Evolutionary conservation across 352 stramenopile genomes (phyloP).

Genomic region (Pythium utonaiense): DNA sequence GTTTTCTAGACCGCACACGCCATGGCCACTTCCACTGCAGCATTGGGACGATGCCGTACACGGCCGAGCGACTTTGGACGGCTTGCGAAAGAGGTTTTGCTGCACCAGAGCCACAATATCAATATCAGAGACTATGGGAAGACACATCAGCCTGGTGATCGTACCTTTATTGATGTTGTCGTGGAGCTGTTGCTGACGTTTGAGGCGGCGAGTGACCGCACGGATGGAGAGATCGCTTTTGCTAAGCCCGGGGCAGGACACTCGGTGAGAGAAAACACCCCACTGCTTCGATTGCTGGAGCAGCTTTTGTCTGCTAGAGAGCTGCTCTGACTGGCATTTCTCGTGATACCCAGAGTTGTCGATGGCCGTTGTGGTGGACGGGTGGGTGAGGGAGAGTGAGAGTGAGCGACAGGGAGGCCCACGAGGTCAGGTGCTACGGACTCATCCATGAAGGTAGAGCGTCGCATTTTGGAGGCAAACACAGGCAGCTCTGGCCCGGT

Average conservation of each 20-base stretch:
- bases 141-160: not conserved
- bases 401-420: not conserved
- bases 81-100: conserved; percentile 22
- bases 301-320: not conserved
- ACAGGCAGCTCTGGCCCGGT: conserved; percentile 26
- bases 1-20: not conserved
- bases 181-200: conserved; percentile 4
- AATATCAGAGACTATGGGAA: not conserved
- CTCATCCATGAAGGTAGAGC: conserved; percentile 30
- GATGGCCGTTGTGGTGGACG: conserved; percentile 4
- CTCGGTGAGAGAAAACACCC: conserved; percentile 18
- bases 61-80: conserved; percentile 15
- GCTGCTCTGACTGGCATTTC: not conserved
- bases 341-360: not conserved
- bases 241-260: not conserved
- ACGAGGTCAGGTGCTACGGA: not conserved
- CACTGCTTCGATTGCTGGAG: conserved; percentile 4
- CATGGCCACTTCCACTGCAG: not conserved
- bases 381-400: conserved; percentile 1
- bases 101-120: not conserved
- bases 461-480: conserved; percentile 28
- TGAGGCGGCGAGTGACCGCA: conserved; percentile 10
- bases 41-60: conserved; percentile 14
- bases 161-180: conserved; percentile 16
- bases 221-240: conserved; percentile 1